A percentile compares a stretch with the other conserved stretches of the same genome.
phyloP scores from a whole-genome alignment of 371 early-diverging fungal species.

The Blastocladiella emersonii region DNA sequence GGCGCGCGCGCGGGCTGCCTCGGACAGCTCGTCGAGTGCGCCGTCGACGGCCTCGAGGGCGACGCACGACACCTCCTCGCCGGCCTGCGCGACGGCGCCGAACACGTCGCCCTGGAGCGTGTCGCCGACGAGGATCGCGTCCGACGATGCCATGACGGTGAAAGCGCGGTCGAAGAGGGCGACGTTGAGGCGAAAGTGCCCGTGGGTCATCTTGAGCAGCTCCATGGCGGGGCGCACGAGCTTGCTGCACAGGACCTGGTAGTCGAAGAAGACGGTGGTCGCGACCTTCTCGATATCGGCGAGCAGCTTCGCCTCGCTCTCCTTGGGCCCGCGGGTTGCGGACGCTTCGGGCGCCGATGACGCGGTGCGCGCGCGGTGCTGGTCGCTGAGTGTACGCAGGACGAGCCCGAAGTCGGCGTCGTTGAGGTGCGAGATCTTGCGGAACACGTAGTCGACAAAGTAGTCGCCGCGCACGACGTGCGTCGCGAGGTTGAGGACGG shows the following conservation, averaged over 20 bases:
- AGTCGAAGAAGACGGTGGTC: not conserved
- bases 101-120: not conserved
- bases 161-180: not conserved
- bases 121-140: not conserved
- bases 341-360: not conserved
- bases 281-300: not conserved
- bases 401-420: not conserved
- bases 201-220: not conserved
- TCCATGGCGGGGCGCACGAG: not conserved
- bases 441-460: not conserved
- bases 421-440: not conserved
- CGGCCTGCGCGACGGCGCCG: not conserved
- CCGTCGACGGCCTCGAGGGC: not conserved
- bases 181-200: not conserved
- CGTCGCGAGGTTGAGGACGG: not conserved
- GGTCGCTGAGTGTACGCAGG: not conserved
- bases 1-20: not conserved
- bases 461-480: not conserved
- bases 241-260: not conserved
- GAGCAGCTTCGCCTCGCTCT: not conserved
- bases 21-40: not conserved
- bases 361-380: not conserved
- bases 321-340: not conserved
- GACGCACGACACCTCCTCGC: not conserved
- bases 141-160: not conserved